A percentile compares a stretch with the other conserved stretches of the same genome.
Conservation (phyloP, 345 rosid genomes). For the Camelina hispida region DNA sequence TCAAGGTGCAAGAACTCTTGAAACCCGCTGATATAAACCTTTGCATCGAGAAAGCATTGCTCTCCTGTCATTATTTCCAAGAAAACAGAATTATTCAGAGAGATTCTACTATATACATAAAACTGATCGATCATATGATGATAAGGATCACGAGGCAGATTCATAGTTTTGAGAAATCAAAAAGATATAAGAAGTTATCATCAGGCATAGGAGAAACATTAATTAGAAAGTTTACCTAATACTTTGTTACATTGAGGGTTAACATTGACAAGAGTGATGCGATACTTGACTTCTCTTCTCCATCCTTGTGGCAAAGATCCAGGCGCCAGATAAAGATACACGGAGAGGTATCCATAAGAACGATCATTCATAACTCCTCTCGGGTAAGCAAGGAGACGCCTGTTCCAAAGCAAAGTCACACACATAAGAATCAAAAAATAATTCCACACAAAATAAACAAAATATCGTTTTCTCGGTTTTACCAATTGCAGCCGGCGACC, state of each 20-base stretch:
- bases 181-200: background rate
- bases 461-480: background rate
- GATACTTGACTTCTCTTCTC: conserved; percentile 71
- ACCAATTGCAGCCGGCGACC: background rate
- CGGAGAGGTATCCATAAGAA: conserved; percentile 58
- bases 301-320: conserved; percentile 42
- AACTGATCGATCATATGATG: background rate
- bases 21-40: background rate
- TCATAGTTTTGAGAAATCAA: background rate
- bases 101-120: background rate
- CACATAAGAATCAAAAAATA: background rate
- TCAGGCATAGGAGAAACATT: background rate
- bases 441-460: background rate
- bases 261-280: conserved; percentile 38
- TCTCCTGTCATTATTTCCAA: background rate
- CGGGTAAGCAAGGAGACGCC: conserved; percentile 70
- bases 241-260: background rate
- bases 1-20: background rate
- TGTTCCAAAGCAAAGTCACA: conserved; percentile 23
- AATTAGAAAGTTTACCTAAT: background rate
- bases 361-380: conserved; percentile 43
- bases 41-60: background rate
- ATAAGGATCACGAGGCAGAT: background rate
- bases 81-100: background rate
- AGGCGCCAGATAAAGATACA: conserved; percentile 69